phyloP scores from a whole-genome alignment of 1,139 yeast species.

The Blastobotrys niveus region DNA sequence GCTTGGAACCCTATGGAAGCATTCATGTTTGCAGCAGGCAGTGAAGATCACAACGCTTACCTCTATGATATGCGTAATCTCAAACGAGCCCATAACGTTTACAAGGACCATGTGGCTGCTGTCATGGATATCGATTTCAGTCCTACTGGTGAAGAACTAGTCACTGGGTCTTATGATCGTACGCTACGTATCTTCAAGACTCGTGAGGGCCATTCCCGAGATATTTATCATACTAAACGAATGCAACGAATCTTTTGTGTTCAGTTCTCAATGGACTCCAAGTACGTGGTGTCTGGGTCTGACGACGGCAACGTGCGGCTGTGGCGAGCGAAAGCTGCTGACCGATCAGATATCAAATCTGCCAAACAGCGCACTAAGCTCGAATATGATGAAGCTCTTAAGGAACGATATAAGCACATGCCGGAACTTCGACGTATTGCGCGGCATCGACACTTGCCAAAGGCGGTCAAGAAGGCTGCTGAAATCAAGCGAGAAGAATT shows the following conservation, averaged over 20 bases:
- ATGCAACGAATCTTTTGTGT: conserved; percentile 93
- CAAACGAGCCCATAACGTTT: conserved; percentile 70
- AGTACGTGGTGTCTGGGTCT: conserved; percentile 82
- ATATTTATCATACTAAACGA: conserved; percentile 91
- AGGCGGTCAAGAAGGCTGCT: conserved; percentile 76
- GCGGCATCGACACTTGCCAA: conserved; percentile 88
- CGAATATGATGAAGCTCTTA: conserved; percentile 86
- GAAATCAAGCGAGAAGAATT: conserved; percentile 77
- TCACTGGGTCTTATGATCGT: conserved; percentile 92
- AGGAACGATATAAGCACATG: conserved; percentile 91
- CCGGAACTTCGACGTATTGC: conserved; percentile 89
- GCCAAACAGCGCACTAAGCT: conserved; percentile 74
- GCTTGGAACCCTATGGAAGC: conserved; percentile 99
- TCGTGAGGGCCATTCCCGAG: conserved; percentile 86
- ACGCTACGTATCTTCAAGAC: conserved; percentile 76
- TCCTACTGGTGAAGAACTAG: conserved; percentile 95
- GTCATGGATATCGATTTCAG: conserved; percentile 91
- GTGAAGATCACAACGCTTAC: conserved; percentile 93
- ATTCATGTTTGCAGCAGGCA: conserved; percentile 82
- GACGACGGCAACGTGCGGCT: conserved; percentile 93
- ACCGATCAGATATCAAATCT: conserved; percentile 73
- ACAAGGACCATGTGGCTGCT: conserved; percentile 94
- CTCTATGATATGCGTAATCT: conserved; percentile 95
- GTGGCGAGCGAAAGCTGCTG: conserved; percentile 88
- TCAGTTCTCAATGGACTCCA: conserved; percentile 79